These are phyloP conservation scores for Mycena polygramma DNA, from an alignment of 768 basidiomycete species.

Conservation along the genomic window DNA sequence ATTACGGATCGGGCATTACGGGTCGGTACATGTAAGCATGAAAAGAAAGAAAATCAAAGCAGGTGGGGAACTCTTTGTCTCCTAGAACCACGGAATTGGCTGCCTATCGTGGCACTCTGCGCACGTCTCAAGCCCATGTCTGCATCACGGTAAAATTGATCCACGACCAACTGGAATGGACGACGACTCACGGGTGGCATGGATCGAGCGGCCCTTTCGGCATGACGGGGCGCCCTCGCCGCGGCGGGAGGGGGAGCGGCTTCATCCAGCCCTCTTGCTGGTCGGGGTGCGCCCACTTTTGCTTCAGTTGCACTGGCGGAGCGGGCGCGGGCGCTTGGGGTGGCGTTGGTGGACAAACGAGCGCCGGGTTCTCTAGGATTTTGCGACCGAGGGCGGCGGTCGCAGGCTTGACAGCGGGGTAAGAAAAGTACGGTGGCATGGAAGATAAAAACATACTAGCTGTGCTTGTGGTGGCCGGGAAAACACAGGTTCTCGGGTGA, in stretches of 20 bases:
- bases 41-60: too few species aligned
- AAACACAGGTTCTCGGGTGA: too few species aligned
- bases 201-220: not conserved
- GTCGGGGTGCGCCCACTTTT: constrained; percentile 4
- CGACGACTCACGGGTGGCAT: not conserved
- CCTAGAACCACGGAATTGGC: not conserved
- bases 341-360: not conserved
- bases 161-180: too few species aligned
- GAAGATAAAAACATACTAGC: too few species aligned
- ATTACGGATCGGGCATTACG: too few species aligned
- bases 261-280: constrained; percentile 12
- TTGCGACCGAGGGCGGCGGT: not conserved
- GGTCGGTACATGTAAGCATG: too few species aligned
- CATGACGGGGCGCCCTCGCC: not conserved
- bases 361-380: not conserved
- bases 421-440: not conserved
- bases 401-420: too few species aligned
- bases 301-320: not conserved
- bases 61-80: too few species aligned
- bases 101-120: not conserved
- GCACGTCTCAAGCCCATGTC: not conserved
- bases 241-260: constrained; percentile 5
- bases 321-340: not conserved
- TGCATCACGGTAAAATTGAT: too few species aligned
- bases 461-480: too few species aligned